Base-by-base conservation (phyloP, 2,329 filamentous ascomycete species). In the Talaromyces marneffei region DNA sequence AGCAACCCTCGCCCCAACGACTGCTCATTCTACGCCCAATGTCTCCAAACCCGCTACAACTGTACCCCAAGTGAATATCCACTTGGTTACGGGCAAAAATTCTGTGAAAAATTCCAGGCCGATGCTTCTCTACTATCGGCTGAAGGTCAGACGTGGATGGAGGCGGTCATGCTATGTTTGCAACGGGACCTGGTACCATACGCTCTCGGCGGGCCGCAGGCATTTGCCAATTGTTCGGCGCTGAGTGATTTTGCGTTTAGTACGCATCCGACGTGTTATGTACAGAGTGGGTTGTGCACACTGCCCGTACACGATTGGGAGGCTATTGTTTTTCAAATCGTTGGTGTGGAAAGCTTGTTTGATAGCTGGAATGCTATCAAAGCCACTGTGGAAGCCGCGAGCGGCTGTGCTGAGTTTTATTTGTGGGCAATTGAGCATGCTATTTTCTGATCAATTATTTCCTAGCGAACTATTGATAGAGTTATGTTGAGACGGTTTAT, bases 21-120 rank as follows among this genome's bases (percentile, higher is more conserved):
- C 54, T 72, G 70, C 65, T 61, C 60, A 5, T 71, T 72, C 62
- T 72, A 72, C 64, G 25, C 63, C 16, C 40, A 64, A 52, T 69
- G 68, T 60, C 64, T 68, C 44, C 62, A 69, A 65, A 20, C 64
- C 55, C 31, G 63, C 59, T 46, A 65, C 64, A 33, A 65, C 65
- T 63, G 67, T 68, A 33, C 67, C 66, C 31, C 64, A 66, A 44
- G 70, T 65, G 50, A 69, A 67, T 57, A 76, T 66, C 65, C 74
- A 66, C 18, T 73, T 68, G 37, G 67, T 65, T 70, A 70, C 35
- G 70, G 70, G 44, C 59, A 66, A 12, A 66, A 70, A 53, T 70
- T 68, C 63, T 71, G 70, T 64, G 48, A 65, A 31, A 67, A 68
- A 48, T 71, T 67, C 48, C 56, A 58, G 4, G 40, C 40, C 9